Conservation (phyloP, 1,284 basidiomycete species). For the Sanghuangporus weigelae region DNA sequence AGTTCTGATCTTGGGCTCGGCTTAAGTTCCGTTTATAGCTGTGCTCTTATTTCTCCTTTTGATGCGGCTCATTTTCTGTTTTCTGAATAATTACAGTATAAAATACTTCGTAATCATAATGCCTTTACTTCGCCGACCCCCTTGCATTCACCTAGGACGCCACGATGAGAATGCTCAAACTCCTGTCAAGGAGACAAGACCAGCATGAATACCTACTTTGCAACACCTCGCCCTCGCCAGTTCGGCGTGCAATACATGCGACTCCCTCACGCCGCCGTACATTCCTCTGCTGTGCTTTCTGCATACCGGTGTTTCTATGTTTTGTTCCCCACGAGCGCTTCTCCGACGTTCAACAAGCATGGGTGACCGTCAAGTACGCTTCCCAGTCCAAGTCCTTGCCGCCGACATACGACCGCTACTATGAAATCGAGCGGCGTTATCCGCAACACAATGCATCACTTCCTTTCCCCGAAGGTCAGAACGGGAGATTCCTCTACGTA, state of each 20-base stretch:
- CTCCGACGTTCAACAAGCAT: not conserved
- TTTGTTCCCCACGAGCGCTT: not conserved
- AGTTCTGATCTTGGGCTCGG: no score
- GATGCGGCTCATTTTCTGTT: no score
- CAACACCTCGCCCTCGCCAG: not conserved
- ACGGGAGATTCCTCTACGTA: slow-evolving; percentile 16
- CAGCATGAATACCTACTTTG: slow-evolving; percentile 6
- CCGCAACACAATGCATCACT: slow-evolving; percentile 19
- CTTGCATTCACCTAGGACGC: not conserved
- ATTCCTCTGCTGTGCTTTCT: not conserved
- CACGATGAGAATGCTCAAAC: not conserved
- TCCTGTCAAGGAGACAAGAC: not conserved
- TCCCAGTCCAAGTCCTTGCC: not conserved
- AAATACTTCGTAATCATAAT: no score
- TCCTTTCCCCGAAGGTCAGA: slow-evolving; percentile 19
- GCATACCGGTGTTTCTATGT: slow-evolving; percentile 1
- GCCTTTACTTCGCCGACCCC: not conserved
- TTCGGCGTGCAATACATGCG: not conserved
- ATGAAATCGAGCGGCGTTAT: slow-evolving; percentile 14
- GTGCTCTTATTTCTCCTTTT: no score
- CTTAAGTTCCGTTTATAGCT: no score
- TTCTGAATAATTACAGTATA: no score
- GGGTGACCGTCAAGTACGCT: not conserved
- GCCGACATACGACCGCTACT: slow-evolving; percentile 7
- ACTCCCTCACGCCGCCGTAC: not conserved